phyloP scores from a whole-genome alignment of 768 basidiomycete genomes.

The Sistotremastrum suecicum region DNA sequence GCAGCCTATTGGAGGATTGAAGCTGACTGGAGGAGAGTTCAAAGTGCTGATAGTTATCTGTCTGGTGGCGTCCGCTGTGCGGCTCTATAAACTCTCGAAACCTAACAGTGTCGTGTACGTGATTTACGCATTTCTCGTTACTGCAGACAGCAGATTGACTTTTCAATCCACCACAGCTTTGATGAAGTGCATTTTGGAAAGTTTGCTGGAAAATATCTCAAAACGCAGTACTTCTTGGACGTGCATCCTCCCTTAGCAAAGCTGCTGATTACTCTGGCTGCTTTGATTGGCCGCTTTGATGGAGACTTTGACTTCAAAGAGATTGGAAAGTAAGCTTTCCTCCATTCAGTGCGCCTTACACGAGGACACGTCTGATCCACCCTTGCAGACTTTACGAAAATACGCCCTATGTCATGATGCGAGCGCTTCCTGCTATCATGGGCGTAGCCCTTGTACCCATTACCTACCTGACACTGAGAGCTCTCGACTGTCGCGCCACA shows the following conservation, averaged over 20 bases:
- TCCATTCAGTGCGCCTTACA: background rate
- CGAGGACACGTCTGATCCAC: background rate
- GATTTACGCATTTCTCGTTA: background rate
- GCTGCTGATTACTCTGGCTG: slow-evolving; percentile 84
- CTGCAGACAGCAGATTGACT: background rate
- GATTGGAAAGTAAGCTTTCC: slow-evolving; percentile 66
- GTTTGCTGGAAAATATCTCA: slow-evolving; percentile 90
- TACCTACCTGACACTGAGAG: slow-evolving; percentile 86
- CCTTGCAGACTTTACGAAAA: slow-evolving; percentile 55
- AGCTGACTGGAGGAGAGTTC: slow-evolving; percentile 59
- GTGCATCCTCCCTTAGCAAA: slow-evolving; percentile 98
- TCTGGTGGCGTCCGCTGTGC: slow-evolving; percentile 63
- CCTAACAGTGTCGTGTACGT: slow-evolving; percentile 89
- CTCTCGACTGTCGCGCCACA: slow-evolving; percentile 81
- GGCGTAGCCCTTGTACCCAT: slow-evolving; percentile 84
- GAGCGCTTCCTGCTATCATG: slow-evolving; percentile 80
- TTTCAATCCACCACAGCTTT: slow-evolving; percentile 39
- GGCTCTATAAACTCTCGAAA: slow-evolving; percentile 71
- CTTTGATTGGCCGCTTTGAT: slow-evolving; percentile 74
- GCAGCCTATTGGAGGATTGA: slow-evolving; percentile 45
- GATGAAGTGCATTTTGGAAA: slow-evolving; percentile 99
- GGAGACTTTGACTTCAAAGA: slow-evolving; percentile 97
- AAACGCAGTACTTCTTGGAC: slow-evolving; percentile 82
- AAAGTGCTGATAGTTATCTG: slow-evolving; percentile 55
- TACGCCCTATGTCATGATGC: slow-evolving; percentile 95